Conservation (phyloP, 2,329 filamentous ascomycete species). For the Hyphodiscus sp. region DNA sequence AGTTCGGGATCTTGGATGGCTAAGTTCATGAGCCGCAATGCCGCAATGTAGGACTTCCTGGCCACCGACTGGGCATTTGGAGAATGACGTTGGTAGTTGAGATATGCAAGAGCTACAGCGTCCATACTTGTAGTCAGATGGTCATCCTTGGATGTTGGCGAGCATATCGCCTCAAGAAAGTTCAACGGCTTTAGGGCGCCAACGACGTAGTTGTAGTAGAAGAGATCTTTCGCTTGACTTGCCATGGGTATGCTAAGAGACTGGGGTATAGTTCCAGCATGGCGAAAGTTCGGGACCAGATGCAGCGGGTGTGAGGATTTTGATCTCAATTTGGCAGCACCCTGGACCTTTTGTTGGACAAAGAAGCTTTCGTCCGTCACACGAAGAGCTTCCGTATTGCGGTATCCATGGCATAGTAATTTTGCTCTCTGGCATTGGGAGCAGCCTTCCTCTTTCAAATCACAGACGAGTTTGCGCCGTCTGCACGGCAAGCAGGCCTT, state of each 20-base stretch:
- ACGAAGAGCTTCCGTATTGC: not conserved
- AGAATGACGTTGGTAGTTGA: not conserved
- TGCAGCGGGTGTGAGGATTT: not conserved
- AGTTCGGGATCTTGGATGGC: not conserved
- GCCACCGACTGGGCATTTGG: not conserved
- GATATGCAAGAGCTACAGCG: not conserved
- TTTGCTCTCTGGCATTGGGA: not conserved
- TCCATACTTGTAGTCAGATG: not conserved
- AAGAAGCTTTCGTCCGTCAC: not conserved
- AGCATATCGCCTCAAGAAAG: not conserved
- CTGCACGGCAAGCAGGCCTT: slow-evolving; percentile 1
- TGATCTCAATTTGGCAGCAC: not conserved
- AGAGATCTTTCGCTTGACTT: not conserved
- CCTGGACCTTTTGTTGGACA: not conserved
- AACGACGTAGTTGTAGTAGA: not conserved
- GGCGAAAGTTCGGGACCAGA: not conserved
- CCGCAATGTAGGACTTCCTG: not conserved
- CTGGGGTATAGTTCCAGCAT: not conserved
- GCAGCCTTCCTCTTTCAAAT: not conserved
- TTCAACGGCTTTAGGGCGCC: not conserved
- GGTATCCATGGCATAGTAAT: not conserved
- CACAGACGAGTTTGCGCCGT: not conserved
- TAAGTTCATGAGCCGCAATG: not conserved
- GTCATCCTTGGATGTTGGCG: not conserved
- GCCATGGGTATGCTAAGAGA: not conserved